Base-by-base conservation (phyloP, 345 rosid genomes). In the Salix brachista region DNA sequence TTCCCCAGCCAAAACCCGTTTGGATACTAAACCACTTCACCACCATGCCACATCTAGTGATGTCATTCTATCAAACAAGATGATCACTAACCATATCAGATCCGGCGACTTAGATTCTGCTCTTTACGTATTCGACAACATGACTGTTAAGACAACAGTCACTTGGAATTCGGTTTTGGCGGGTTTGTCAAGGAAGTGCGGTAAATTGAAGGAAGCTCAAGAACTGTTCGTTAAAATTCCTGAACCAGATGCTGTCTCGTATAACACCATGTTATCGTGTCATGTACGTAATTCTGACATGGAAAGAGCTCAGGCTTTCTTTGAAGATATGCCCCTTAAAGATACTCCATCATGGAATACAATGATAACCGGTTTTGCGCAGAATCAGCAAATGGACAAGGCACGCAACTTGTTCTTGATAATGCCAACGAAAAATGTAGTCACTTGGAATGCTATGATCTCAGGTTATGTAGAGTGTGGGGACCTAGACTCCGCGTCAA, bases 151-250 rank as follows among this genome's bases (percentile, higher is more conserved):
- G 83, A 86, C 92, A 1, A 88, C 88, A 0, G 83, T 90, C 41
- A 85, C 95, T 2, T 92, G 97, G 97, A 94, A 92, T 52, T 86
- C 98, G 4, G 72, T 94, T 50, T 78, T 92, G 73, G 83, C 88
- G 1, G 92, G 91, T 0, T 80, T 82, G 62, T 78, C 84, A 0
- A 91, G 76, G 65, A 77, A 18, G 67, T 85, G 86, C 13, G 90
- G 89, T 75, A 88, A 78, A 80, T 73, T 84, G 16, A 77, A 3
- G 3, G 89, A 88, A 37, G 94, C 94, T 19, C 83, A 71, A 25
- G 67, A 88, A 21, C 71, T 90, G 88, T 90, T 90, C 80, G 97
- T 84, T 25, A 83, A 86, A 87, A 90, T 92, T 42, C 93, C 97
- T 30, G 61, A 87, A 77, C 91, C 88, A 72, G 93, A 92, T 44